A percentile compares a stretch with the other conserved stretches of the same genome.
Conservation (phyloP, 73 alveolate species). For the Blepharisma japonicum region DNA sequence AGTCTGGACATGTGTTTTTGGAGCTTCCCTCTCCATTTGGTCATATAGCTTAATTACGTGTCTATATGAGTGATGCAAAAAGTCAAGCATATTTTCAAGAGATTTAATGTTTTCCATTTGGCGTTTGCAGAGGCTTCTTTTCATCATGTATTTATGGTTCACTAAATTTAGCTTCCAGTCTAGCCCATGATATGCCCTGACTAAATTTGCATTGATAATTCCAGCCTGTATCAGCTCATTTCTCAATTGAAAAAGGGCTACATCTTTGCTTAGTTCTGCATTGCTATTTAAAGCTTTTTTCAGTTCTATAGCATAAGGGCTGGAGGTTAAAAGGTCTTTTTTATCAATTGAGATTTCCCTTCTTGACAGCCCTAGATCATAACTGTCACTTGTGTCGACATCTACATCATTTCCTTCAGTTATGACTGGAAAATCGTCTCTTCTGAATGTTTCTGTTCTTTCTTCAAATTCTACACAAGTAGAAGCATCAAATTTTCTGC, state of each 20-base stretch:
- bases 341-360: no score
- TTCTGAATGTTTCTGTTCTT: no score
- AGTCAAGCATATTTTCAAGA: conserved; percentile 3
- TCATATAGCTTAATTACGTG: no score
- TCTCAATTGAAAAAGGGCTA: neutral
- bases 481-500: no score
- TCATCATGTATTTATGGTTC: conserved; percentile 9
- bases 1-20: no score
- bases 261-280: neutral
- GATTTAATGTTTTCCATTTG: conserved; percentile 22
- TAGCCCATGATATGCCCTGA: neutral
- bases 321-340: no score
- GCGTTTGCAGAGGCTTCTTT: neutral
- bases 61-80: neutral
- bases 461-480: no score
- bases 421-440: no score
- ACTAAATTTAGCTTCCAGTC: conserved; percentile 17
- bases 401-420: no score
- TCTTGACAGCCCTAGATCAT: no score
- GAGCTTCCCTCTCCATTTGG: no score
- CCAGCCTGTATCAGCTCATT: conserved; percentile 18
- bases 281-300: conserved; percentile 6
- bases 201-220: neutral
- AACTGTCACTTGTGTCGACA: no score
- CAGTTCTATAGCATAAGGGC: conserved; percentile 1